Conservation (phyloP, 208 protist genomes). For the Phytomonas francai region DNA sequence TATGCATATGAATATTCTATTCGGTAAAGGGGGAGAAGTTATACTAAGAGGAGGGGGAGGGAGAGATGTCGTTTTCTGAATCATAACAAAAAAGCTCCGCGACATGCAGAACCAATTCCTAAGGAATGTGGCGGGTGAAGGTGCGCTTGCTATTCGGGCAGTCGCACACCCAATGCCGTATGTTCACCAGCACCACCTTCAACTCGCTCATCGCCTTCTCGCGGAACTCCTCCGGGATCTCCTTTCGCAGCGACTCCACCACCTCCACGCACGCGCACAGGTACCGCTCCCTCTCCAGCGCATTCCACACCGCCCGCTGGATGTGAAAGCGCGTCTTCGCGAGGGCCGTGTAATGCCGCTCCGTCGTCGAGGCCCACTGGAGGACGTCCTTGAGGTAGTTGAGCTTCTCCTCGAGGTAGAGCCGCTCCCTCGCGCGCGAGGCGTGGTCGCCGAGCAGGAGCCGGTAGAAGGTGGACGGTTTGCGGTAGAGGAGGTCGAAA, state of each 20-base stretch:
- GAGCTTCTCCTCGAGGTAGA: slow-evolving; percentile 65
- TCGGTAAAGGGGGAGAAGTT: neutral
- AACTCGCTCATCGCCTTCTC: slow-evolving; percentile 77
- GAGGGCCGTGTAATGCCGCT: slow-evolving; percentile 76
- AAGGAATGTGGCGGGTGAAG: slow-evolving; percentile 59
- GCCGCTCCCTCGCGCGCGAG: slow-evolving; percentile 48
- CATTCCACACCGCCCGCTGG: slow-evolving; percentile 81
- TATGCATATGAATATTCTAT: slow-evolving; percentile 2
- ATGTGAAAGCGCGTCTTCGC: slow-evolving; percentile 68
- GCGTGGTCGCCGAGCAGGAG: slow-evolving; percentile 14
- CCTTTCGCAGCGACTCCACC: slow-evolving; percentile 66
- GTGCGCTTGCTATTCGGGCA: slow-evolving; percentile 86
- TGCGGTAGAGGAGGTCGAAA: slow-evolving; percentile 57
- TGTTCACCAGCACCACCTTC: slow-evolving; percentile 61
- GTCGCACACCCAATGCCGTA: slow-evolving; percentile 88
- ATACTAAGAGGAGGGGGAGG: slow-evolving; percentile 5
- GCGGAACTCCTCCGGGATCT: slow-evolving; percentile 73
- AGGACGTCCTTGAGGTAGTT: slow-evolving; percentile 81
- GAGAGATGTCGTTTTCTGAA: neutral
- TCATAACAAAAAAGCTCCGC: neutral
- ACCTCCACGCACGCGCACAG: slow-evolving; percentile 72
- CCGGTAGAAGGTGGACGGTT: too few species aligned
- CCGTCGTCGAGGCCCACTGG: slow-evolving; percentile 65
- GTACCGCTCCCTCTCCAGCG: slow-evolving; percentile 85
- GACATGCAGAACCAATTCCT: slow-evolving; percentile 3